Evolutionary conservation across 2,329 filamentous ascomycete species (phyloP).

Genomic region (Sporothrix variecibatus): DNA sequence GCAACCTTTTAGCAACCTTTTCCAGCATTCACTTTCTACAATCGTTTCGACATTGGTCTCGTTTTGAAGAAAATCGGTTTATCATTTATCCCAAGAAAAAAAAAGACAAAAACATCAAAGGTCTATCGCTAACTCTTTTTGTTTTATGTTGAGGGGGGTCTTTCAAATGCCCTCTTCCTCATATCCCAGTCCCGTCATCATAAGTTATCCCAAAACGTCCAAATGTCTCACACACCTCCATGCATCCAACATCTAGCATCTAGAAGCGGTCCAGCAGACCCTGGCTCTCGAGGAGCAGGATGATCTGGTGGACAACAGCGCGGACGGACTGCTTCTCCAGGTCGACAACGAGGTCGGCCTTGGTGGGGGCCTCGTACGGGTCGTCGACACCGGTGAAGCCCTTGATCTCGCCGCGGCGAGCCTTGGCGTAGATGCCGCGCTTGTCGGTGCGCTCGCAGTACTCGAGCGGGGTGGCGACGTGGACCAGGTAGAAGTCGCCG

Average conservation of each 20-base stretch:
- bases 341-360: constrained; percentile 84
- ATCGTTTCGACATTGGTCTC: not conserved
- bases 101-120: constrained; percentile 4
- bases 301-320: constrained; percentile 94
- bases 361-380: constrained; percentile 83
- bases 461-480: constrained; percentile 91
- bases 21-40: not conserved
- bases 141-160: not conserved
- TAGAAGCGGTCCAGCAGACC: constrained; percentile 77
- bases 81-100: constrained; percentile 6
- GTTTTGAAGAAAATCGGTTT: not conserved
- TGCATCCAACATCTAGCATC: constrained; percentile 23
- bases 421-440: constrained; percentile 82
- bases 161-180: not conserved
- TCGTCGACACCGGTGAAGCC: constrained; percentile 98
- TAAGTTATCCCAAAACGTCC: not conserved
- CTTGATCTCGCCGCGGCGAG: constrained; percentile 88
- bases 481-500: constrained; percentile 91
- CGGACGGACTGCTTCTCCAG: constrained; percentile 83
- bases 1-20: not conserved
- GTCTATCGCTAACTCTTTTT: constrained; percentile 23
- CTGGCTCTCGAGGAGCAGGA: constrained; percentile 85
- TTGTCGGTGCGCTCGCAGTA: constrained; percentile 95
- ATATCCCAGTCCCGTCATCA: not conserved
- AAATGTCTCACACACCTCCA: too few relatives aligned